Evolutionary conservation across 2,329 filamentous ascomycete genomes (phyloP).

Genomic region (Aspergillus proliferans): DNA sequence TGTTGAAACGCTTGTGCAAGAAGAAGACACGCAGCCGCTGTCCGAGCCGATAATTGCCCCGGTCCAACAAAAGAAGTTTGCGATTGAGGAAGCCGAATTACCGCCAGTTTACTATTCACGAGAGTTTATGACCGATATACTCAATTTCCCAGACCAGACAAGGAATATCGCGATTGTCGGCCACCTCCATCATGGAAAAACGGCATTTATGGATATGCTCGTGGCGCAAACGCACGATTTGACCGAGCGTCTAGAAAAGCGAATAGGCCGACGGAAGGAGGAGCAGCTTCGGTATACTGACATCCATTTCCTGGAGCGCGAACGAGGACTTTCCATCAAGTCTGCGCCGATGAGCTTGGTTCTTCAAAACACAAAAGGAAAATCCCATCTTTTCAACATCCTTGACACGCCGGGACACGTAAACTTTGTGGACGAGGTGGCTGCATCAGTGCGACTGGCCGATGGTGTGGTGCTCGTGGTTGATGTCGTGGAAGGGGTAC

Average conservation of each 20-base stretch:
- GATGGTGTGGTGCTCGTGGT: slow-evolving; percentile 92
- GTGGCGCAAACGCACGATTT: slow-evolving; percentile 93
- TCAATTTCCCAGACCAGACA: slow-evolving; percentile 93
- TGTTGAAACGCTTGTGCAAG: slow-evolving; percentile 92
- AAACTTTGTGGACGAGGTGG: slow-evolving; percentile 97
- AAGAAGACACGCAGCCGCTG: slow-evolving; percentile 92
- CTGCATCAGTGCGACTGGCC: slow-evolving; percentile 74
- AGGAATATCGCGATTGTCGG: slow-evolving; percentile 88
- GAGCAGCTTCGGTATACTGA: slow-evolving; percentile 95
- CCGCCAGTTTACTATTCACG: slow-evolving; percentile 83
- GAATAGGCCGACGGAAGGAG: slow-evolving; percentile 72
- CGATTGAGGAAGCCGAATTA: slow-evolving; percentile 82
- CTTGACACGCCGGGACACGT: slow-evolving; percentile 96
- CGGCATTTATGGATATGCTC: slow-evolving; percentile 96
- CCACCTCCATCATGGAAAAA: slow-evolving; percentile 96
- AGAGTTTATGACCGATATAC: slow-evolving; percentile 88
- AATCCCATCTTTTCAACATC: slow-evolving; percentile 92
- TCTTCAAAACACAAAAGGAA: slow-evolving; percentile 78
- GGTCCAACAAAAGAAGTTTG: slow-evolving; percentile 92
- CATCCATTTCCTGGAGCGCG: slow-evolving; percentile 78
- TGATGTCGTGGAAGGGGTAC: slow-evolving; percentile 98
- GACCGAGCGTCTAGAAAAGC: slow-evolving; percentile 68
- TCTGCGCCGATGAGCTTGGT: slow-evolving; percentile 90
- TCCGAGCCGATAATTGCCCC: slow-evolving; percentile 90
- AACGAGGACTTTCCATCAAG: slow-evolving; percentile 87